Evolutionary conservation across 495 filamentous ascomycete species (phyloP), one percentile per base, ranked within the genome.

Genomic region (Aspergillus leporis): DNA sequence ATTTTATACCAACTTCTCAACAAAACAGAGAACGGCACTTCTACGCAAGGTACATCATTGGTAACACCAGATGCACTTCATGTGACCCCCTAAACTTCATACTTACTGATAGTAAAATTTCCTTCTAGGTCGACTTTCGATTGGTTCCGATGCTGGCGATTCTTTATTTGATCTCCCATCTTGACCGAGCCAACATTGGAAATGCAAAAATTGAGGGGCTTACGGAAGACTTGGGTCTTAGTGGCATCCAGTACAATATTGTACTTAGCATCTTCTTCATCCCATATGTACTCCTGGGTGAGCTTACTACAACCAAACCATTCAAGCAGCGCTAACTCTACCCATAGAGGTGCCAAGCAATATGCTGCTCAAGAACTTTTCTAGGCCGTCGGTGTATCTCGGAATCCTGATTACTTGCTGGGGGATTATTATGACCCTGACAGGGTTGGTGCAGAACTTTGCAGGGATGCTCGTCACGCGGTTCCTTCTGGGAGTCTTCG

Each of bases 151-250:
- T 73, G 68, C 55, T 73, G 12, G 59, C 70, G 0, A 48, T 82
- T 0, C 64, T 82, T 2, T 84, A 83, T 53, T 61, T 81, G 14
- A 65, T 81, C 8, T 71, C 70, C 3, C 82, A 85, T 64, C 67
- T 85, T 0, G 87, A 85, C 55, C 61, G 81, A 18, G 77, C 76
- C 8, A 88, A 87, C 67, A 90, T 91, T 57, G 89, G 88, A 25
- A 91, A 91, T 69, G 89, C 89, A 3, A 90, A 89, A 56, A 90
- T 90, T 48, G 83, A 87, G 59, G 87, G 89, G 1, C 68, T 92
- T 14, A 71, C 78, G 1, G 78, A 86, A 46, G 83, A 87, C 61
- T 60, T 92, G 40, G 51, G 72, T 4, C 73, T 93, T 64, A 82
- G 76, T n/a, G 77, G 82, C 0, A 59, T 71, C 10, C 70, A 65